phyloP scores from a whole-genome alignment of 192 early-diverging fungal genomes.

The Backusella parvicylindrica region DNA sequence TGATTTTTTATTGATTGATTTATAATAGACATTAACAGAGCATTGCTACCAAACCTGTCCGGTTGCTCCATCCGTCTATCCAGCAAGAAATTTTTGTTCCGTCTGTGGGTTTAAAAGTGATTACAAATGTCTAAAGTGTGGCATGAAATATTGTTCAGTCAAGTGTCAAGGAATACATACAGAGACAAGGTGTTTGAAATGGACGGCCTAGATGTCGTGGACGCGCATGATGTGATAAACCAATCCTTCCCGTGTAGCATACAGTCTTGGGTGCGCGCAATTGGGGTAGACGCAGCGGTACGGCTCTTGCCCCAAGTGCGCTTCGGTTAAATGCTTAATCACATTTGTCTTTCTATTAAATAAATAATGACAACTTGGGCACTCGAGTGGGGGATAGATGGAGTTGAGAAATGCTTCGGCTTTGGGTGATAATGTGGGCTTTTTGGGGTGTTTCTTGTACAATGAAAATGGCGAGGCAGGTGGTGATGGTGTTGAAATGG shows the following conservation, averaged over 20 bases:
- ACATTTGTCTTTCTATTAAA: conserved; percentile 34
- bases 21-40: neutral
- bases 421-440: conserved; percentile 1
- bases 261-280: conserved; percentile 29
- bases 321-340: conserved; percentile 25
- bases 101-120: conserved; percentile 61
- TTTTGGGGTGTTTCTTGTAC: neutral
- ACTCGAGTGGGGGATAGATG: conserved; percentile 26
- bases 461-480: neutral
- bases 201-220: conserved; percentile 26
- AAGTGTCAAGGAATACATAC: conserved; percentile 54
- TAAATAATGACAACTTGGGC: conserved; percentile 20
- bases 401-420: conserved; percentile 16
- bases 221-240: conserved; percentile 33
- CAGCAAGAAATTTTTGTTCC: conserved; percentile 56
- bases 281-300: conserved; percentile 28
- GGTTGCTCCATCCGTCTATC: conserved; percentile 34
- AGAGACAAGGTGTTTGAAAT: conserved; percentile 47
- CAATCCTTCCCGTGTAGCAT: conserved; percentile 35
- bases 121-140: conserved; percentile 61
- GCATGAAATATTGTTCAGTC: conserved; percentile 64
- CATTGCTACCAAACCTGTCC: conserved; percentile 38
- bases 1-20: neutral
- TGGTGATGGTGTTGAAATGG: neutral
- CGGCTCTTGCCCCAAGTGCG: conserved; percentile 22